Evolutionary conservation across 1,284 basidiomycete species (phyloP), one percentile per base, ranked within the genome.

Genomic region (Sporisorium sorghi): DNA sequence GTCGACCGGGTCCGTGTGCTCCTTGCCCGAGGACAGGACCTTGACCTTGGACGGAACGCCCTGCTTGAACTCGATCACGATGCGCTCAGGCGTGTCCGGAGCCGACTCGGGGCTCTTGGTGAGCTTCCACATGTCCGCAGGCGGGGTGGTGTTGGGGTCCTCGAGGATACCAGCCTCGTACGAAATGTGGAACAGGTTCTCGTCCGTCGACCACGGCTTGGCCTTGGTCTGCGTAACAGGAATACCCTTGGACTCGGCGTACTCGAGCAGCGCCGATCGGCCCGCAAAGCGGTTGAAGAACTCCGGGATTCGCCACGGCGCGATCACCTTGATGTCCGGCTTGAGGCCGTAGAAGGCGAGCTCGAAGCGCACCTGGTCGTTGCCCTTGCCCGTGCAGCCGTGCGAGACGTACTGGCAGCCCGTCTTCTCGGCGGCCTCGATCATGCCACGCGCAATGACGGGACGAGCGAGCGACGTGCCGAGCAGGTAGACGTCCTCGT

Each of bases 51-150:
- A 61, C 12, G 83, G 96, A 39, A 98, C 87, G 80, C 95, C 96
- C 73, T 88, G 88, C 83, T 89, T 88, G 87, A 97, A 99, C 58
- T 81, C 69, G 68, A 84, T 79, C 40, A 67, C 83, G 85, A 99
- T 90, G 50, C 88, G 88, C 84, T 98, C 93, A 32, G 94, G 92
- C 7, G 88, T 88, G 47, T 88, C 86, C 17, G 96, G 94, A 6
- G 96, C 94, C 60, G 91, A 86, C 83, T 94, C 91, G 56, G 93
- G 92, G 33, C 92, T 89, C 73, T 89, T 88, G 72, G 94, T 98
- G 78, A 99, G 90, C 86, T 97, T 98, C 96, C 97, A 99, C 96
- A 99, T 99, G 88, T 99, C 96, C n/a, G 86, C 86, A 30, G 96
- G 96, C 60, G 97, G 96, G 10, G 94, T 98, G 72, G 88, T 91